phyloP scores from a whole-genome alignment of 208 protist species.

The Phytomonas sp. region DNA sequence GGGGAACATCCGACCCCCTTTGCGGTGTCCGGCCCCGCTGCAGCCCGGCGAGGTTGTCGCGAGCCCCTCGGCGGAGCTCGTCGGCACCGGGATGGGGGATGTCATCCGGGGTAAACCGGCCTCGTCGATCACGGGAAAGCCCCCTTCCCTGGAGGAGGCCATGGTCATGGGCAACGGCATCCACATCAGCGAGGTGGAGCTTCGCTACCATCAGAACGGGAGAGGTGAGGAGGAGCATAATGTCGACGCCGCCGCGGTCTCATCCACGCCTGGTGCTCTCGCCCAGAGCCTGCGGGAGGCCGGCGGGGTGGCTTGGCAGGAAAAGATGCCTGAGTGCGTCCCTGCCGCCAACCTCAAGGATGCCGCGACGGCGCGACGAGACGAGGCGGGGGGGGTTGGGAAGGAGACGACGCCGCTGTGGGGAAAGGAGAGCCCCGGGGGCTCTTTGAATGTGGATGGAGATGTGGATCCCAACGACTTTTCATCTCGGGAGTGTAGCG shows the following conservation, averaged over 20 bases:
- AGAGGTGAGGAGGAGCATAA: neutral
- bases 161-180: neutral
- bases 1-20: neutral
- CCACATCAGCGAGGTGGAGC: neutral
- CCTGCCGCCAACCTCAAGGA: neutral
- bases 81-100: too few relatives aligned
- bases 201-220: neutral
- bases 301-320: neutral
- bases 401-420: neutral
- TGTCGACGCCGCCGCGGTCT: neutral
- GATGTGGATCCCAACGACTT: conserved; percentile 8
- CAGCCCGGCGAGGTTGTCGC: neutral
- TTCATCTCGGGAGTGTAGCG: conserved; percentile 1
- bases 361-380: neutral
- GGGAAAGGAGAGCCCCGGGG: neutral
- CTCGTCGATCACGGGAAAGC: too few relatives aligned
- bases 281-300: neutral
- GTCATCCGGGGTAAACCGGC: too few relatives aligned
- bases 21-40: neutral
- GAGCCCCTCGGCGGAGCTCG: neutral
- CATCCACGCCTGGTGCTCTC: neutral
- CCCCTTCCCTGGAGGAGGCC: neutral
- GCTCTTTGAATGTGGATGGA: neutral
- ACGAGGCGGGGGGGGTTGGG: neutral
- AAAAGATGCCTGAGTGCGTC: neutral